These are phyloP conservation scores for Plasmodium gallinaceum DNA, from an alignment of 169 alveolate genomes.

Conservation along the genomic window DNA sequence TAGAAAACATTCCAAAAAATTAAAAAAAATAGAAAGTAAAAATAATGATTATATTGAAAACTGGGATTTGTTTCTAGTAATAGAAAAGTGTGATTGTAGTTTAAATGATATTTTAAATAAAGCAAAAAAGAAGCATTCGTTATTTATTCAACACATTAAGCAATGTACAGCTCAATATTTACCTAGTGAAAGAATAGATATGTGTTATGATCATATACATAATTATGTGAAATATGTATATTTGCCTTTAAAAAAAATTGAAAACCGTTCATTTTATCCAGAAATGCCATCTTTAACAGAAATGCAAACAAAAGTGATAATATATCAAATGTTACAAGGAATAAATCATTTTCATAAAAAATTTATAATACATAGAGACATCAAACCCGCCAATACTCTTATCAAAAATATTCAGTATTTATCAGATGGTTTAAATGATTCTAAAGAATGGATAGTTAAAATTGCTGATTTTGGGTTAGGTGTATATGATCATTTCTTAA, in stretches of 20 bases:
- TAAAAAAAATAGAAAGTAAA: conserved; percentile 54
- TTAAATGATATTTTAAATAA: conserved; percentile 54
- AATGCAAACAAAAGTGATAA: conserved; percentile 82
- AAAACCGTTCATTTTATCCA: conserved; percentile 37
- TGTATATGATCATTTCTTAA: conserved; percentile 81
- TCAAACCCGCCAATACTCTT: conserved; percentile 87
- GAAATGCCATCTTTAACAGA: conserved; percentile 84
- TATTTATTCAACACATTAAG: conserved; percentile 37
- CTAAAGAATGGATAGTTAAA: conserved; percentile 80
- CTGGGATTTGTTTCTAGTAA: conserved; percentile 67
- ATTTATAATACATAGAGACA: conserved; percentile 86
- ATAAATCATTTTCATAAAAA: conserved; percentile 81
- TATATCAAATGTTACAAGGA: conserved; percentile 86
- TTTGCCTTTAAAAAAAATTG: conserved; percentile 45
- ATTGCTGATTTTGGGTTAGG: conserved; percentile 86
- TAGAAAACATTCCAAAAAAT: conserved; percentile 40
- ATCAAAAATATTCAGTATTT: conserved; percentile 78
- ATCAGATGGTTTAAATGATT: conserved; percentile 66
- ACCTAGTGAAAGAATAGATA: conserved; percentile 43
- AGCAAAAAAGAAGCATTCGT: conserved; percentile 22
- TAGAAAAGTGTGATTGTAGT: conserved; percentile 73
- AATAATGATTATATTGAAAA: conserved; percentile 55
- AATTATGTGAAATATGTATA: conserved; percentile 69
- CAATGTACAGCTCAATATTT: conserved; percentile 43
- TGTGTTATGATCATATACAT: conserved; percentile 49